Evolutionary conservation across 306 rosid genomes (phyloP), one percentile per base, ranked within the genome.

Genomic region (Prunus davidiana): DNA sequence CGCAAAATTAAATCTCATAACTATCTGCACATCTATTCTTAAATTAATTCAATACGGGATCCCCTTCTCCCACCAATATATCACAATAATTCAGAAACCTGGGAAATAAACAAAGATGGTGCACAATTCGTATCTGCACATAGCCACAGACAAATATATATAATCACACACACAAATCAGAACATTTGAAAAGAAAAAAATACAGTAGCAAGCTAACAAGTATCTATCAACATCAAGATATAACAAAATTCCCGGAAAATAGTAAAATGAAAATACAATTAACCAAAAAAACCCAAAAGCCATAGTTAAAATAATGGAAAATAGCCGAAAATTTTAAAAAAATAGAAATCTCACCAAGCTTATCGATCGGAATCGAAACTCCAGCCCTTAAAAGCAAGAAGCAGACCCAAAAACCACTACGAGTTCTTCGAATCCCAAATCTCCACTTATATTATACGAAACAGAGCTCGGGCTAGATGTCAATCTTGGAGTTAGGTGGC

Each of bases 1-100:
- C 25, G 67, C 86, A 76, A 80, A 57, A 85, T 71, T 63, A 71
- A 81, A 85, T 88, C 86, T 83, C 99, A 95, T 95, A 89, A 84
- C 91, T 89, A 75, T 80, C 73, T 16, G 67, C 18, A 78, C 89
- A 87, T 85, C 74, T 68, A 77, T 67, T 18, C 76, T 78, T 69
- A 64, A 52, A 78, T 64, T 73, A 76, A 34, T 32, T 16, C 25
- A 73, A 51, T 69, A 43, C 13, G 63, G 15, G 45, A 49, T 49
- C 72, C 46, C 62, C 8, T 27, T 67, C 75, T 15, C 41, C 68
- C 65, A 71, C 61, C 69, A 43, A 62, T 32, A 60, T 63, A 52
- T 60, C 75, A 45, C 61, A 28, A 60, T 45, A 27, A 72, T 71
- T 86, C 79, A 75, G 34, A 86, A 5, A 69, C 87, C 89, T 93